phyloP scores from a whole-genome alignment of 2,329 filamentous ascomycete genomes.

The Clarireedia homoeocarpa region DNA sequence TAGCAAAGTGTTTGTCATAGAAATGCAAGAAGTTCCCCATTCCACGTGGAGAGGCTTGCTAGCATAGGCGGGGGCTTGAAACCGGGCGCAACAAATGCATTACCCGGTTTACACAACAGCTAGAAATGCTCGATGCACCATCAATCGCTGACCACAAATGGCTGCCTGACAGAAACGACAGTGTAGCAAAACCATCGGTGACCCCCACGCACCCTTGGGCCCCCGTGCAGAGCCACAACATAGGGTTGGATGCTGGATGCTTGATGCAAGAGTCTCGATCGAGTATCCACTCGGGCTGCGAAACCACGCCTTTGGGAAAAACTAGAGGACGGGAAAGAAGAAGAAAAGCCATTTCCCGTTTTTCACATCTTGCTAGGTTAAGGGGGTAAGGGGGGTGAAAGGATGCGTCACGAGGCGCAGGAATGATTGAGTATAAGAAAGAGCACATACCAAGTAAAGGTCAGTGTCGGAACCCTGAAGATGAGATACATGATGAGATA shows the following conservation, averaged over 20 bases:
- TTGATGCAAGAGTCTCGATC: conserved; percentile 5
- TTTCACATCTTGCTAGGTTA: no score
- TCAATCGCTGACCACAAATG: background rate
- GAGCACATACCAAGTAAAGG: no score
- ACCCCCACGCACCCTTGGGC: background rate
- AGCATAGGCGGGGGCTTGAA: background rate
- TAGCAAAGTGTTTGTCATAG: conserved; percentile 3
- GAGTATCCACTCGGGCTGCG: background rate
- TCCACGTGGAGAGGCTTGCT: no score
- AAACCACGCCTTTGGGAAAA: background rate
- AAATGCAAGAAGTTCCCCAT: background rate
- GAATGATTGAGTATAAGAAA: no score
- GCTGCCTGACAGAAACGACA: background rate
- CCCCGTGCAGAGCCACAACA: conserved; percentile 1
- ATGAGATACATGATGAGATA: background rate
- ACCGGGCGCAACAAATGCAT: background rate
- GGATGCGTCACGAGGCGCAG: no score
- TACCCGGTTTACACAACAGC: background rate
- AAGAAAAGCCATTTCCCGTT: no score
- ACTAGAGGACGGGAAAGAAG: background rate
- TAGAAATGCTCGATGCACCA: no score
- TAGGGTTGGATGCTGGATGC: conserved; percentile 1
- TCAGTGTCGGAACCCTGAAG: no score
- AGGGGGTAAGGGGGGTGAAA: no score
- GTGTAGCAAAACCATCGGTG: background rate